phyloP scores from a whole-genome alignment of 176 grass and related monocot species.

The Luzula sylvatica region DNA sequence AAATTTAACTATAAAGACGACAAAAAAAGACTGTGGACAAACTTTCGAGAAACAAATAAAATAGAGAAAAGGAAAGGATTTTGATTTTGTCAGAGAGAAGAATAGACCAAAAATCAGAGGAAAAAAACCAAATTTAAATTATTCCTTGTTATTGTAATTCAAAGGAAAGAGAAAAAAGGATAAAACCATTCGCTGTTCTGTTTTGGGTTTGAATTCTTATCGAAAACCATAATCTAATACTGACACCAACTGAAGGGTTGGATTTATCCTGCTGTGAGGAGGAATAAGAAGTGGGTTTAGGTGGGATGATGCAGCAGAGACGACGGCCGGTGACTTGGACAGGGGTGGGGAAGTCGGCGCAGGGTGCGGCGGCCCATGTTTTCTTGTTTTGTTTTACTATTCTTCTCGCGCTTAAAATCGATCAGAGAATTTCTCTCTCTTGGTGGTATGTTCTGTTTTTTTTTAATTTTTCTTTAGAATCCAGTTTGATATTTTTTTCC shows the following conservation, averaged over 20 bases:
- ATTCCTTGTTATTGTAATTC: neutral
- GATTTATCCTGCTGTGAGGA: neutral
- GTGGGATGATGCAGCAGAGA: constrained; percentile 47
- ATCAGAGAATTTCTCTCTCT: constrained; percentile 46
- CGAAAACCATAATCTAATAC: neutral
- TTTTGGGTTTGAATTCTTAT: constrained; percentile 2
- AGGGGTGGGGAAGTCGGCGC: constrained; percentile 78
- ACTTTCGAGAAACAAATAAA: neutral
- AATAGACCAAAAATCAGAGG: neutral
- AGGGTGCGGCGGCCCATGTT: constrained; percentile 60
- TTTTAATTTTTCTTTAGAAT: neutral
- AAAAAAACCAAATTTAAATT: constrained; percentile 2
- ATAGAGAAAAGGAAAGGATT: neutral
- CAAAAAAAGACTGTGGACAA: neutral
- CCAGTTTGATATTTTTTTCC: neutral
- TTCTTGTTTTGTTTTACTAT: constrained; percentile 88
- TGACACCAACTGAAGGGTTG: too few relatives aligned
- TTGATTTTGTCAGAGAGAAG: neutral
- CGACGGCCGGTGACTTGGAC: constrained; percentile 65
- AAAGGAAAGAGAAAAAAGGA: neutral
- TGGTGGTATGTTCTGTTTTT: constrained; percentile 54
- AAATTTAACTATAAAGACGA: neutral
- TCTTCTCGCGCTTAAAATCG: constrained; percentile 63
- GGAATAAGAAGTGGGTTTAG: neutral
- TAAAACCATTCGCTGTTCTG: neutral